A percentile compares a stretch with the other conserved stretches of the same genome.
Evolutionary conservation across 2,329 filamentous ascomycete genomes (phyloP).

Genomic region (Pezicula neosporulosa): DNA sequence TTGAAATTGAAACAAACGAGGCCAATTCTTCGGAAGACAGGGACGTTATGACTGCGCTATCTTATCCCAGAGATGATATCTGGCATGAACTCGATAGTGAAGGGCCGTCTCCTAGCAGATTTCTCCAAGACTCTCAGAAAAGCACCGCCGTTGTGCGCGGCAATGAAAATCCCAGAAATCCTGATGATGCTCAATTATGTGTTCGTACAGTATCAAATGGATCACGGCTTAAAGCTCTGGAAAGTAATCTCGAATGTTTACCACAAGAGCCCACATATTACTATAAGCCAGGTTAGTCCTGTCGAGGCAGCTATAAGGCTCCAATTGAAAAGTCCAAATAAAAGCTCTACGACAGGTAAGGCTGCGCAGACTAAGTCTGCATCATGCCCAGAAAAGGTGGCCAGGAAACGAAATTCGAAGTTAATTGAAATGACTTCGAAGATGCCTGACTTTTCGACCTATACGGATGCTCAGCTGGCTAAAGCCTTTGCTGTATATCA

Average conservation of each 20-base stretch:
- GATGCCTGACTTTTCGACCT: slow-evolving; percentile 55
- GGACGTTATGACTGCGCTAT: background rate
- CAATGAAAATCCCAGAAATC: too few species aligned
- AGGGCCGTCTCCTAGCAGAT: background rate
- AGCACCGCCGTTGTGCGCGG: too few species aligned
- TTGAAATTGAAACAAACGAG: too few species aligned
- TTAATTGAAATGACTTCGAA: background rate
- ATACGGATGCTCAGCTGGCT: slow-evolving; percentile 59
- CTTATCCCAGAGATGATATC: slow-evolving; percentile 2
- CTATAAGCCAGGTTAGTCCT: slow-evolving; percentile 2
- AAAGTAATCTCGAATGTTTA: slow-evolving; percentile 11
- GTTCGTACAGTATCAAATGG: too few species aligned
- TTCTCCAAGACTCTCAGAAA: too few species aligned
- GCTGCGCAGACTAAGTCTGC: background rate
- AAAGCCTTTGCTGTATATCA: slow-evolving; percentile 62
- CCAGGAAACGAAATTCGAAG: background rate
- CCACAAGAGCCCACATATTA: background rate
- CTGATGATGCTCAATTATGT: too few species aligned
- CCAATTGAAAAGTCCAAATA: slow-evolving; percentile 11
- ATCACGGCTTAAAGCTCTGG: too few species aligned
- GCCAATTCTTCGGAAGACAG: background rate
- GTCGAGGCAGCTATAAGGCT: slow-evolving; percentile 13
- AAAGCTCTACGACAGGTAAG: background rate
- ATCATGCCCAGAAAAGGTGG: background rate
- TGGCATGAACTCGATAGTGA: slow-evolving; percentile 16